Base-by-base conservation (phyloP, 2,329 filamentous ascomycete genomes). In the Aspergillus alliaceus region DNA sequence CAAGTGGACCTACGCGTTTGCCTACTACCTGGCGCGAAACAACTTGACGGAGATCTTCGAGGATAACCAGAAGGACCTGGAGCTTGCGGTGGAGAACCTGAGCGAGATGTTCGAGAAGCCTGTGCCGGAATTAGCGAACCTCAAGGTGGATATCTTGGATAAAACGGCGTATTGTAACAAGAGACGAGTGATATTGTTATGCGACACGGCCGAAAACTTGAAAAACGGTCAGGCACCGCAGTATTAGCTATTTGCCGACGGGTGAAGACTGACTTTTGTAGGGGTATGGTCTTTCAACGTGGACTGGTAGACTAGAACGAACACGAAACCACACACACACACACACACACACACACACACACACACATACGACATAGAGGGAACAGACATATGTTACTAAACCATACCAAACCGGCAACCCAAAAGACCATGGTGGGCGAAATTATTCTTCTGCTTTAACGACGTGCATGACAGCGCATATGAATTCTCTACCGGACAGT, bases 21-120 rank as follows among this genome's bases (percentile, higher is more conserved):
- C 95, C 1, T 99, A 95, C 73, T 99, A 99, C 71, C 86, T 99
- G n/a, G 89, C 89, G 2, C 87, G 91, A 55, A 98, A 97, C 81
- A 98, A 99, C 70, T 80, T 95, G 55, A 98, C 95, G 0, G 91
- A 93, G 71, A 98, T 99, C 53, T 99, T 99, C 59, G 95, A 99
- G 74, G 93, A 98, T 74, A 99, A 99, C 73, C 95, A 99, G 70
- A 96, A 96, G 75, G 95, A 99, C 72, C 79, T 99, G 24, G 95
- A 99, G 75, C 90, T 99, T 86, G 93, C 95, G 0, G 95, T 98
- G 1, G 95, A 99, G 78, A 93, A 90, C 56, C 79, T 99, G 63
- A 96, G 91, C n/a, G 93, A 96, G 75, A 96, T 99, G 91, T 99
- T 99, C 65, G 95, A 99, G 82, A 97, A 96, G 79, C 91, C 93